phyloP scores from a whole-genome alignment of 192 early-diverging fungal species.

The Dispira simplex region DNA sequence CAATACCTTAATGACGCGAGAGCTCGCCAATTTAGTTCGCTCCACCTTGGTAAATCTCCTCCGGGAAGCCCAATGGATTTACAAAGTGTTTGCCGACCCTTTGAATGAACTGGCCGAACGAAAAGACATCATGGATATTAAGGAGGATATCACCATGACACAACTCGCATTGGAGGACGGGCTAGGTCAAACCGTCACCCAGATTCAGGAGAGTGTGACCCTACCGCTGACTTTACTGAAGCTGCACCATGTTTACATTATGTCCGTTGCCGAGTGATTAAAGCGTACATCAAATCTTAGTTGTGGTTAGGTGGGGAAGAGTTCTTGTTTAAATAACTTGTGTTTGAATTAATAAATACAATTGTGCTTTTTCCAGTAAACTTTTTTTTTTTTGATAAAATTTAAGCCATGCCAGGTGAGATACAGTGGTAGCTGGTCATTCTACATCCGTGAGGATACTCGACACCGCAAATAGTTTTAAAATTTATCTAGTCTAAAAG shows the following conservation, averaged over 20 bases:
- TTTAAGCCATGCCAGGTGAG: no score
- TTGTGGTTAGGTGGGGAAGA: no score
- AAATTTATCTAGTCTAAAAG: no score
- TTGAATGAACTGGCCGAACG: neutral
- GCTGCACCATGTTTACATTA: constrained; percentile 3
- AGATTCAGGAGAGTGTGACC: neutral
- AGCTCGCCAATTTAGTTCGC: neutral
- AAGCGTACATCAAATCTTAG: no score
- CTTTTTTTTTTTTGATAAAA: no score
- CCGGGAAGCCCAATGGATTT: constrained; percentile 1
- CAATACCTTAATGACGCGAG: neutral
- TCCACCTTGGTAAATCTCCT: neutral
- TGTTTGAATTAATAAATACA: no score
- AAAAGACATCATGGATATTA: neutral
- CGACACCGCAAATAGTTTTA: no score
- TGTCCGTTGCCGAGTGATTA: constrained; percentile 8
- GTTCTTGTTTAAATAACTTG: no score
- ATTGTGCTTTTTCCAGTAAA: no score
- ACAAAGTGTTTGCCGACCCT: neutral
- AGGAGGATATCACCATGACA: neutral
- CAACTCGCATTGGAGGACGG: neutral
- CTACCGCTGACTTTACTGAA: neutral
- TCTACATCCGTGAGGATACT: no score
- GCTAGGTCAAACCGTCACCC: neutral
- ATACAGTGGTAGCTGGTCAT: no score